Conservation (phyloP, 140 eudicot species). For the Stevia rebaudiana region DNA sequence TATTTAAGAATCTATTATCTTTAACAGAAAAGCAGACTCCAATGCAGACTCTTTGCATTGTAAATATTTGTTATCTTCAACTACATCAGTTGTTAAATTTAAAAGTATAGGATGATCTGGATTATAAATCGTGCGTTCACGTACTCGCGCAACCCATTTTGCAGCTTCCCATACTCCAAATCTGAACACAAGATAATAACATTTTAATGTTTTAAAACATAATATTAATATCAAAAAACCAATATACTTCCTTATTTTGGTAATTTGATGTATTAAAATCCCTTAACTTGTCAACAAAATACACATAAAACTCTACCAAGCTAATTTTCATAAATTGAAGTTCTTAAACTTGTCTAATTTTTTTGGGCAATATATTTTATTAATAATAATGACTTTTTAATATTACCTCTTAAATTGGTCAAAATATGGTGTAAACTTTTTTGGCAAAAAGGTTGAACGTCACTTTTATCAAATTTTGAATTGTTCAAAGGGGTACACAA, state of each 20-base stretch:
- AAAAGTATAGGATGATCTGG: slow-evolving; percentile 73
- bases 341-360: background rate
- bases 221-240: background rate
- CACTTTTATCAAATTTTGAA: background rate
- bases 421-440: background rate
- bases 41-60: slow-evolving; percentile 82
- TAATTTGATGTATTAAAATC: background rate
- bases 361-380: too few relatives aligned
- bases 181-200: slow-evolving; percentile 27
- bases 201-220: background rate
- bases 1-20: slow-evolving; percentile 50
- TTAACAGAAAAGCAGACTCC: slow-evolving; percentile 81
- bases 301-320: background rate
- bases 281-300: background rate
- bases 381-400: background rate
- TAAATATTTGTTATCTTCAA: slow-evolving; percentile 73
- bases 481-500: background rate
- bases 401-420: background rate
- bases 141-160: slow-evolving; percentile 86
- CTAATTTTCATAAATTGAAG: background rate
- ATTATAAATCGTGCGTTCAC: slow-evolving; percentile 57
- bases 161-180: slow-evolving; percentile 99
- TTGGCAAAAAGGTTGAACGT: background rate
- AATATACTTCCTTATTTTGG: background rate
- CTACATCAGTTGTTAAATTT: slow-evolving; percentile 57